Conservation (phyloP, 768 basidiomycete species). For the Hericium alpestre region DNA sequence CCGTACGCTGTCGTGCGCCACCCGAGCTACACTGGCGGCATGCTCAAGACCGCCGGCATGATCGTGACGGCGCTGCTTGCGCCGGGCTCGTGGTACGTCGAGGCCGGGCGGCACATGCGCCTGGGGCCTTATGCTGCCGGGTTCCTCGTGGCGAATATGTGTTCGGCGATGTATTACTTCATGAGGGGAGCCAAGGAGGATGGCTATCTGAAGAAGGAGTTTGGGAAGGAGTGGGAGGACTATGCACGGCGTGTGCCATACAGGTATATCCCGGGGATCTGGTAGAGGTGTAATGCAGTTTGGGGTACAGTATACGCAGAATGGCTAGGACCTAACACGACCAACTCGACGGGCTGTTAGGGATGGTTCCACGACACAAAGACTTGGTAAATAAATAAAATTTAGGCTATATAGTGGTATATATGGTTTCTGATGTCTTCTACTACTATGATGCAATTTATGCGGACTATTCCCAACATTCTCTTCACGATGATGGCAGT, state of each 20-base stretch:
- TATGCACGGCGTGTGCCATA: neutral
- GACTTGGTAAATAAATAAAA: too few species aligned
- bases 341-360: too few species aligned
- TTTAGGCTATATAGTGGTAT: too few species aligned
- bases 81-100: neutral
- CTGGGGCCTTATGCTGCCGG: neutral
- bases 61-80: neutral
- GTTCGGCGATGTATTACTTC: neutral
- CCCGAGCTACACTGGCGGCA: constrained; percentile 7
- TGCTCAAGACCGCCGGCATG: neutral
- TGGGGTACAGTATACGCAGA: too few species aligned
- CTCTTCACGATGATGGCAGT: too few species aligned
- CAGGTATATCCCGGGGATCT: neutral
- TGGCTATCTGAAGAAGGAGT: neutral
- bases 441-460: too few species aligned
- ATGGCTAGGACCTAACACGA: too few species aligned
- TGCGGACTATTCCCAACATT: too few species aligned
- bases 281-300: neutral
- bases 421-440: too few species aligned
- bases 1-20: neutral
- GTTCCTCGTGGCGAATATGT: neutral
- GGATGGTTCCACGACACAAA: too few species aligned
- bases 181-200: neutral
- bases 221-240: constrained; percentile 2
- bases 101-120: neutral